These are phyloP conservation scores for Schizosaccharomyces osmophilus DNA, from an alignment of 805 yeast genomes.

Conservation along the genomic window DNA sequence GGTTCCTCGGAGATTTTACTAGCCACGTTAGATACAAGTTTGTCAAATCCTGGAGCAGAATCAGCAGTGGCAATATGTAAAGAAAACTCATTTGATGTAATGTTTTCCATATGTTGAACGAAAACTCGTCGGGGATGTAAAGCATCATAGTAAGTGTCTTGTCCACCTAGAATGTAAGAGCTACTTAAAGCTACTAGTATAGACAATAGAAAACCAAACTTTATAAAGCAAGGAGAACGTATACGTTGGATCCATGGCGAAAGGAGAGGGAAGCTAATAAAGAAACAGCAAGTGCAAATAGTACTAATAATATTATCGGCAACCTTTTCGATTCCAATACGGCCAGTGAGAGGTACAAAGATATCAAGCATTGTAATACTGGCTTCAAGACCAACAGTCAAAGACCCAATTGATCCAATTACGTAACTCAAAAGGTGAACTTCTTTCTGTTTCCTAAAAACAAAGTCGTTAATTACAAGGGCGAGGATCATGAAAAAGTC, in stretches of 20 bases:
- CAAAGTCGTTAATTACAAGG: not conserved
- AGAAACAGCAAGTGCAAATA: not conserved
- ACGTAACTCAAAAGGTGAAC: not conserved
- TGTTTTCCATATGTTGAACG: not conserved
- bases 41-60: not conserved
- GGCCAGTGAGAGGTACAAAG: constrained; percentile 2
- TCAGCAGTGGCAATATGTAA: not conserved
- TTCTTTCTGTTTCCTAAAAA: not conserved
- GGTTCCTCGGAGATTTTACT: not conserved
- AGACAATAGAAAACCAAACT: not conserved
- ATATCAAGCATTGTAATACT: not conserved
- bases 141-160: not conserved
- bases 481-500: not conserved
- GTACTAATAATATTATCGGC: not conserved
- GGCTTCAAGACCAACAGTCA: not conserved
- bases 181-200: not conserved
- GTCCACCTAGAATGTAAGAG: not conserved
- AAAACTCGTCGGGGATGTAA: constrained; percentile 1
- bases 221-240: not conserved
- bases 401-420: not conserved
- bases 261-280: not conserved
- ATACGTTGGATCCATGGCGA: not conserved
- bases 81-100: not conserved
- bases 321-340: not conserved
- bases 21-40: not conserved